Base-by-base conservation (phyloP, 2,329 filamentous ascomycete genomes). In the Myotisia sp. region DNA sequence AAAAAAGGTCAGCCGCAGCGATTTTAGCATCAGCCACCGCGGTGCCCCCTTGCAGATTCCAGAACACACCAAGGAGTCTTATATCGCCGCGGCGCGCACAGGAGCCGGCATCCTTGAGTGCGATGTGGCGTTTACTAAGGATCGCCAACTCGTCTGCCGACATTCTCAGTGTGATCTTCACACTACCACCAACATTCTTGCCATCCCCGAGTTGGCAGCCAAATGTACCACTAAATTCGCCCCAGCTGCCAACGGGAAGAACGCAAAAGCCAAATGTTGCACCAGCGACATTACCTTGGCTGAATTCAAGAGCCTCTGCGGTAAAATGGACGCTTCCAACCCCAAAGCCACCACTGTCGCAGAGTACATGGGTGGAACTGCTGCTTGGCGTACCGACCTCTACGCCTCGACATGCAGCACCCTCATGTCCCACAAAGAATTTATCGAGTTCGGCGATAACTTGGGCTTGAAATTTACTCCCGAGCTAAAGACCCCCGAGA, bases 281-380 rank as follows among this genome's bases (percentile, higher is more conserved):
- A 80, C 77, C 2, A 74, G 67, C 45, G 78, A 82, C 49, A 70
- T 82, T 47, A 80, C 76, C 1, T 58, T 77, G 22, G 63, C 63
- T 29, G 78, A 82, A 55, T 80, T 72, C 63, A 71, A 73, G 54
- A 61, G 65, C 4, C 67, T 82, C 4, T 82, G 77, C 56, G 68
- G 68, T 47, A 80, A 79, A 57, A 79, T 79, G 74, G 77, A 82
- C 47, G 69, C 69, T 32, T 68, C 57, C 49, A 74, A 77, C 47
- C 53, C 62, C 42, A 65, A 59, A 29, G 76, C 73, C 21, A 67
- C 67, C 13, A 79, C 66, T 2, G 58, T 70, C 0, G 52, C 61
- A 23, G 67, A 71, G 43, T 78, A 67, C 56, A 67, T 73, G 38
- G 55, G 62, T 45, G 71, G 71, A 36, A 76, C 71, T 0, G 66